A percentile compares a stretch with the other conserved stretches of the same genome.
Conservation (phyloP, 1,284 basidiomycete species). For the Trichosporon inkin region DNA sequence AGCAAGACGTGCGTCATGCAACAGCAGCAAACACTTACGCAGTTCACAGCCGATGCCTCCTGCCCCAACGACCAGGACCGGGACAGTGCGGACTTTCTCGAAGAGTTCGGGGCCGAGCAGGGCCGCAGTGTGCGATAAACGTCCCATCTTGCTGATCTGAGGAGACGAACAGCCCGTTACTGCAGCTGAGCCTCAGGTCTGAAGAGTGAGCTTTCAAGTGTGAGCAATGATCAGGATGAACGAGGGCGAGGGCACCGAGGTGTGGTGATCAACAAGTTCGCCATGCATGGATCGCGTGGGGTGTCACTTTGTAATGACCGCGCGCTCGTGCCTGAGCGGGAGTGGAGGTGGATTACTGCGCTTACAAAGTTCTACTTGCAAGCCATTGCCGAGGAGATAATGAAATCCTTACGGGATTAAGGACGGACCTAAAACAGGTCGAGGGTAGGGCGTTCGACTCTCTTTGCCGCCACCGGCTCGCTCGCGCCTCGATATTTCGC, state of each 20-base stretch:
- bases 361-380: background rate
- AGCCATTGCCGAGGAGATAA: background rate
- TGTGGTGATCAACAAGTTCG: background rate
- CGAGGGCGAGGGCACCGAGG: background rate
- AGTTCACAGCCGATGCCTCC: conserved; percentile 98
- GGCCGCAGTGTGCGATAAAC: conserved; percentile 47
- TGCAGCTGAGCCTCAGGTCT: background rate
- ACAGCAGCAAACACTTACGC: conserved; percentile 56
- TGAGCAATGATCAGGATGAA: conserved; percentile 1
- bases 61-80: conserved; percentile 86
- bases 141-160: conserved; percentile 27
- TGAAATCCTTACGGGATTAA: background rate
- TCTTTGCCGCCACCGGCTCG: background rate
- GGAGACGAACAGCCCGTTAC: background rate
- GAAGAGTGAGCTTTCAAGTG: background rate
- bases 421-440: background rate
- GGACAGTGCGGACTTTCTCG: conserved; percentile 55
- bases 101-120: conserved; percentile 71
- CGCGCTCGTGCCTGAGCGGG: background rate
- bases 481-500: background rate
- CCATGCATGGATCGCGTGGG: background rate
- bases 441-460: conserved; percentile 9
- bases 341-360: background rate
- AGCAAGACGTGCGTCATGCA: background rate
- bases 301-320: background rate